phyloP scores from a whole-genome alignment of 1,284 basidiomycete genomes.

The Puccinia hordei region DNA sequence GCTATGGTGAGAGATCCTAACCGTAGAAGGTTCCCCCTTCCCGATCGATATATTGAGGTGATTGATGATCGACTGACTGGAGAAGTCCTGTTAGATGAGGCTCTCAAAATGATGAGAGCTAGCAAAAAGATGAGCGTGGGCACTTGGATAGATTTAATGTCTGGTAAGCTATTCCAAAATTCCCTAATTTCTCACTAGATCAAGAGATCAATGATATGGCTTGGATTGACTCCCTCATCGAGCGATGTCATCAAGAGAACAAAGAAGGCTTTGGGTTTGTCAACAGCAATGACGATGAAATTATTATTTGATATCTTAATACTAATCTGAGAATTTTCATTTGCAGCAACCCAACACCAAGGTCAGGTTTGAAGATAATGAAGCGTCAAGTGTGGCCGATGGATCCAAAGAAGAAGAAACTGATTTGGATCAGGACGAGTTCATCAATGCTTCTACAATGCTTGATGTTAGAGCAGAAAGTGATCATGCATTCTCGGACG shows the following conservation, averaged over 20 bases:
- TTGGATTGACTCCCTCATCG: slow-evolving; percentile 10
- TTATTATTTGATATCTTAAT: not conserved
- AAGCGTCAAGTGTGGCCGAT: slow-evolving; percentile 1
- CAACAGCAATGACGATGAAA: slow-evolving; percentile 44
- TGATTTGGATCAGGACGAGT: slow-evolving; percentile 14
- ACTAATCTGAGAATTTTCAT: not conserved
- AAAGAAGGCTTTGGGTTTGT: slow-evolving; percentile 36
- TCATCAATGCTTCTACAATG: slow-evolving; percentile 46
- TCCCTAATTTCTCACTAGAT: slow-evolving; percentile 28
- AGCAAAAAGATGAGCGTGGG: slow-evolving; percentile 82
- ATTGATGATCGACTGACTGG: slow-evolving; percentile 87
- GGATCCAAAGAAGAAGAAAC: slow-evolving; percentile 25
- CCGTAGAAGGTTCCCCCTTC: slow-evolving; percentile 72
- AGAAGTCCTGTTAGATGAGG: slow-evolving; percentile 91
- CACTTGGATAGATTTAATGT: slow-evolving; percentile 88
- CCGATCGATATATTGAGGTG: slow-evolving; percentile 84
- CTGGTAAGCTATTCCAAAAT: slow-evolving; percentile 66
- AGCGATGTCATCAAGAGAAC: slow-evolving; percentile 25
- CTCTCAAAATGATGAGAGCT: slow-evolving; percentile 86
- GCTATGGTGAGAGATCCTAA: slow-evolving; percentile 81
- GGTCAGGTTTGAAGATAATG: slow-evolving; percentile 27
- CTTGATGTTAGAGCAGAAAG: slow-evolving; percentile 43
- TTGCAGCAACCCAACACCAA: not conserved
- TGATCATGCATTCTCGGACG: slow-evolving; percentile 36
- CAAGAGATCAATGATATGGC: slow-evolving; percentile 3